phyloP scores from a whole-genome alignment of 169 alveolate genomes.

The Blepharisma undulans region DNA sequence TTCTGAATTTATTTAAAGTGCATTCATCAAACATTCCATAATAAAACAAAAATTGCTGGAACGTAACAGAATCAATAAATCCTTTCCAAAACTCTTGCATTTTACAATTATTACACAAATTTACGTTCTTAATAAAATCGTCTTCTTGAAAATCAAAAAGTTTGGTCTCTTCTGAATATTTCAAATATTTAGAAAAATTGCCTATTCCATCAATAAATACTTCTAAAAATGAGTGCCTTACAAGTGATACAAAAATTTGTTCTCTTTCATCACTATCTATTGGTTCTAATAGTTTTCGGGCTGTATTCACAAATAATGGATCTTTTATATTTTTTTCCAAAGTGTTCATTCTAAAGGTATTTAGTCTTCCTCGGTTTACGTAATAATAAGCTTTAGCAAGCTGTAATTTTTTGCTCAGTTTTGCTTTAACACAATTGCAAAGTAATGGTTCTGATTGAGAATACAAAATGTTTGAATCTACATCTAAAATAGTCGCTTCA shows the following conservation, averaged over 20 bases:
- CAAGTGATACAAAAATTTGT: slow-evolving; percentile 6
- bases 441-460: background rate
- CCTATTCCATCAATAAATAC: background rate
- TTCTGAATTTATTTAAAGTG: background rate
- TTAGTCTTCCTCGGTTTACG: background rate
- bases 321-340: slow-evolving; percentile 10
- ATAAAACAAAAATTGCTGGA: background rate
- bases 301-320: background rate
- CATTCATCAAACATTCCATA: background rate
- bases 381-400: slow-evolving; percentile 18
- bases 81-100: slow-evolving; percentile 13
- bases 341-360: background rate
- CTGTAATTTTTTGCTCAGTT: background rate
- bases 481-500: background rate
- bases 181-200: background rate
- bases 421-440: slow-evolving; percentile 18
- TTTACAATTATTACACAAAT: background rate
- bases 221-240: background rate
- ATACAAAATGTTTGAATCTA: slow-evolving; percentile 22
- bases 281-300: background rate
- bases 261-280: background rate
- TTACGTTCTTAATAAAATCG: background rate
- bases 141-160: background rate
- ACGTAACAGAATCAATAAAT: background rate
- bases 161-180: background rate